phyloP scores from a whole-genome alignment of 495 filamentous ascomycete genomes.

The Penicillium chermesinum region DNA sequence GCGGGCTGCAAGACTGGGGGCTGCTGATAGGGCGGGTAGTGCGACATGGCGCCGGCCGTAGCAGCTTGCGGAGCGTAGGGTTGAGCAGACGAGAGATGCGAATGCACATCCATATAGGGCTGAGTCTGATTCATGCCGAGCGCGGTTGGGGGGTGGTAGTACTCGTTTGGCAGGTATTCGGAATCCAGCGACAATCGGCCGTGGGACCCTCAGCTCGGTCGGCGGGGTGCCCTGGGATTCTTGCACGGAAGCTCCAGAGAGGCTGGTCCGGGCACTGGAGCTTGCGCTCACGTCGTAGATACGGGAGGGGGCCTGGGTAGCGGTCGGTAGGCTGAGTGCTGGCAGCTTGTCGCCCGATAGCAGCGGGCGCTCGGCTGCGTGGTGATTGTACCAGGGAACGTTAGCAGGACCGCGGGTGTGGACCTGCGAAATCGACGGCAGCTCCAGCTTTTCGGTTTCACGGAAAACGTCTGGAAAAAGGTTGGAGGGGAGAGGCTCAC shows the following conservation, averaged over 20 bases:
- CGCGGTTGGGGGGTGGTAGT: conserved; percentile 34
- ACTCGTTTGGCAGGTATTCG: conserved; percentile 36
- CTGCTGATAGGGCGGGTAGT: conserved; percentile 68
- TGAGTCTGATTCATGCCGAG: conserved; percentile 79
- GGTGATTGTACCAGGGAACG: conserved; percentile 68
- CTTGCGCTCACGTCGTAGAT: conserved; percentile 38
- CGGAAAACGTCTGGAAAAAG: conserved; percentile 35
- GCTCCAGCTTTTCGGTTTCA: conserved; percentile 96
- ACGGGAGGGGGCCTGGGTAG: conserved; percentile 47
- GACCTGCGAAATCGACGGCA: conserved; percentile 87
- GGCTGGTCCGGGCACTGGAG: conserved; percentile 35
- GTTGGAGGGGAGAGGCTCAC: neutral
- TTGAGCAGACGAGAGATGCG: conserved; percentile 78
- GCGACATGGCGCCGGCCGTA: conserved; percentile 66
- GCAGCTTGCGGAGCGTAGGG: conserved; percentile 76
- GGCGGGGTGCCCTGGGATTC: conserved; percentile 35
- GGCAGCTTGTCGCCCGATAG: conserved; percentile 73
- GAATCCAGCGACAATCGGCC: conserved; percentile 37
- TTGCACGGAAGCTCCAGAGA: conserved; percentile 31
- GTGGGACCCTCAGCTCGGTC: conserved; percentile 33
- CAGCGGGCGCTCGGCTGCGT: conserved; percentile 63
- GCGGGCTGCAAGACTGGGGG: conserved; percentile 80
- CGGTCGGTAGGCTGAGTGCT: conserved; percentile 69
- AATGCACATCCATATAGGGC: conserved; percentile 79
- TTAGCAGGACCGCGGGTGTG: conserved; percentile 84